phyloP scores from a whole-genome alignment of 495 filamentous ascomycete genomes.

The Lophium mytilinum region DNA sequence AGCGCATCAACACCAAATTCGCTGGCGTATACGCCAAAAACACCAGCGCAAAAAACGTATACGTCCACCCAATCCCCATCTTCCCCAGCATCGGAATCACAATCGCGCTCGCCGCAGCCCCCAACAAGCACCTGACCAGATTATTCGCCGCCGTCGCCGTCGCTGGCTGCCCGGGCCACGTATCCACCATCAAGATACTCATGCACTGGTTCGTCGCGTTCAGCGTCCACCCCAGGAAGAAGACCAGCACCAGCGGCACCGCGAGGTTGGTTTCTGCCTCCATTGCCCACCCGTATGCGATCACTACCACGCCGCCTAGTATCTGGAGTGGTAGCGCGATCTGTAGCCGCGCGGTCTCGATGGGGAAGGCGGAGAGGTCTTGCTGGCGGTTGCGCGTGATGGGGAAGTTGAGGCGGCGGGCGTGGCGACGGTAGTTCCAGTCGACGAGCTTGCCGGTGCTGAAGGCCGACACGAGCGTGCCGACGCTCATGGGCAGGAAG shows the following conservation, averaged over 20 bases:
- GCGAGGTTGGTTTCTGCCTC: slow-evolving; percentile 21
- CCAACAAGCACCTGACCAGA: slow-evolving; percentile 32
- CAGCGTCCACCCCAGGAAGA: slow-evolving; percentile 26
- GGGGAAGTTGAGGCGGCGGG: slow-evolving; percentile 11
- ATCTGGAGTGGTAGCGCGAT: slow-evolving; percentile 19
- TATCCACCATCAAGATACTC: slow-evolving; percentile 30
- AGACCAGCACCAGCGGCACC: slow-evolving; percentile 23
- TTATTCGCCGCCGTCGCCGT: slow-evolving; percentile 32
- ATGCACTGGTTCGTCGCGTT: slow-evolving; percentile 20
- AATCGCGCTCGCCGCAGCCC: slow-evolving; percentile 27
- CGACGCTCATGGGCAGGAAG: slow-evolving; percentile 29
- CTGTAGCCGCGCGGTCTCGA: slow-evolving; percentile 26
- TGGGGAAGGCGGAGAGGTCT: slow-evolving; percentile 28
- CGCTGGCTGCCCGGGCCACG: slow-evolving; percentile 29
- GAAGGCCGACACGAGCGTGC: slow-evolving; percentile 25
- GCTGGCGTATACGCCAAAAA: background rate
- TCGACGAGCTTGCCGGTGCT: slow-evolving; percentile 30
- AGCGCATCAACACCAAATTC: background rate
- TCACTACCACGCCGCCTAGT: slow-evolving; percentile 14
- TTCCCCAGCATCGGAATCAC: slow-evolving; percentile 30
- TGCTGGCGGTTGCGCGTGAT: slow-evolving; percentile 38
- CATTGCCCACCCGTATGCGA: slow-evolving; percentile 28
- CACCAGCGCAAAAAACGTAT: slow-evolving; percentile 23
- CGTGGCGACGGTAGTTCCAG: slow-evolving; percentile 28
- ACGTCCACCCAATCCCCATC: slow-evolving; percentile 33